Conservation (phyloP, 2,329 filamentous ascomycete genomes). For the Aspergillus clavatus region DNA sequence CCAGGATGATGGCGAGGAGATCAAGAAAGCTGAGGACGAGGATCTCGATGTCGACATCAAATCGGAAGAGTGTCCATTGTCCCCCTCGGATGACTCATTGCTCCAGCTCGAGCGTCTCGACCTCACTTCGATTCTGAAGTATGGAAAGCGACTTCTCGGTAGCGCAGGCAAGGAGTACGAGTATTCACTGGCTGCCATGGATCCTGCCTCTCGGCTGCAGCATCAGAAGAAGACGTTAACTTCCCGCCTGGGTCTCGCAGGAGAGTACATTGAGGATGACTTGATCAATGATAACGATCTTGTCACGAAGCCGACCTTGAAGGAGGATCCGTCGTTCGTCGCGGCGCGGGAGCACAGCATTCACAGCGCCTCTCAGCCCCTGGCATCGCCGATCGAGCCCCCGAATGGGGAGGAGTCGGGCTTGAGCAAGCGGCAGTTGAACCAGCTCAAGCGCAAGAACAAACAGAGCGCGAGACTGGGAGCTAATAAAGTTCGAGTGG, state of each 20-base stretch:
- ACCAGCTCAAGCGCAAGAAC: conserved; percentile 88
- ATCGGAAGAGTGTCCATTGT: conserved; percentile 30
- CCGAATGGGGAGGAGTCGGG: conserved; percentile 60
- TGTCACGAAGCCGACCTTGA: conserved; percentile 41
- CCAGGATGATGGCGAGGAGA: conserved; percentile 55
- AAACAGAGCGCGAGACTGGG: conserved; percentile 87
- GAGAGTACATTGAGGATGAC: conserved; percentile 80
- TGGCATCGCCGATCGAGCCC: conserved; percentile 47
- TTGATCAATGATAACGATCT: conserved; percentile 63
- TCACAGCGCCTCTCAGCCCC: conserved; percentile 37
- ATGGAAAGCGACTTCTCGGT: conserved; percentile 77
- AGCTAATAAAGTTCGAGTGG: conserved; percentile 82
- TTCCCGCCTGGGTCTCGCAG: conserved; percentile 75
- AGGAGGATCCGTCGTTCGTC: conserved; percentile 49
- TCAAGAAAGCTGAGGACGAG: conserved; percentile 49
- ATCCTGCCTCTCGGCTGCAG: conserved; percentile 71
- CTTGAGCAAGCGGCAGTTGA: conserved; percentile 88
- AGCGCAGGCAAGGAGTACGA: conserved; percentile 78
- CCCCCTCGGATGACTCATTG: conserved; percentile 51
- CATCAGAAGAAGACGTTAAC: conserved; percentile 86
- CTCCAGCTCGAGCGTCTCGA: conserved; percentile 72
- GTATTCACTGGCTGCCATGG: conserved; percentile 74
- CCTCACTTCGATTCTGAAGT: conserved; percentile 71
- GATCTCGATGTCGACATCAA: conserved; percentile 37
- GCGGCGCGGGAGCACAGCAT: conserved; percentile 44